These are phyloP conservation scores for Nicotiana benthamiana DNA, from an alignment of 257 asterid genomes.

Conservation along the genomic window DNA sequence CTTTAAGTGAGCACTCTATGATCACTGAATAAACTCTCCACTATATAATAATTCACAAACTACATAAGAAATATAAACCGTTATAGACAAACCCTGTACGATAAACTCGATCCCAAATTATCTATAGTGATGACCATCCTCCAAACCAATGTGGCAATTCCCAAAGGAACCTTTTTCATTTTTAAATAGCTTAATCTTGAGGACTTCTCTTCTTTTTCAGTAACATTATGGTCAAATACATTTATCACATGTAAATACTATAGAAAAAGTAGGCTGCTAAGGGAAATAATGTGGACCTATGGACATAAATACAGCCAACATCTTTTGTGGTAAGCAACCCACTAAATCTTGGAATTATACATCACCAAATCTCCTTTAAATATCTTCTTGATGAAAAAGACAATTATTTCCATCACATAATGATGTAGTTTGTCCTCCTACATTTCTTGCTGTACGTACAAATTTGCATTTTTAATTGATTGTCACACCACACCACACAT, in stretches of 20 bases:
- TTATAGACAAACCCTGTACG: no score
- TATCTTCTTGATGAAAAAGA: neutral
- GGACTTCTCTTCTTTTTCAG: neutral
- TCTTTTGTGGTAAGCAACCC: constrained; percentile 17
- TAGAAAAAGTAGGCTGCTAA: constrained; percentile 4
- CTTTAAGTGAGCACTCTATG: no score
- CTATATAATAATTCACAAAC: no score
- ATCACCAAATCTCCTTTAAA: constrained; percentile 15
- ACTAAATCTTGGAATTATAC: constrained; percentile 10
- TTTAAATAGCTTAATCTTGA: neutral
- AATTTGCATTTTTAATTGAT: neutral
- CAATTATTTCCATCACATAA: neutral
- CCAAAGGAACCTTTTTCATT: no score
- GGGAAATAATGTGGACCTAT: neutral
- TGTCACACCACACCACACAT: neutral
- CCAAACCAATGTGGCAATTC: no score
- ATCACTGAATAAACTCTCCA: no score
- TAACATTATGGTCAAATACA: neutral
- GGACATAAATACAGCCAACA: neutral
- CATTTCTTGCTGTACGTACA: neutral
- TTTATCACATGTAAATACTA: constrained; percentile 10
- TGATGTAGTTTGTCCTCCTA: neutral
- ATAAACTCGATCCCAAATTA: no score
- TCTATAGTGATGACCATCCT: no score
- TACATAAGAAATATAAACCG: no score